Evolutionary conservation across 106 monocot species (phyloP).

Genomic region (Gastrodia elata): DNA sequence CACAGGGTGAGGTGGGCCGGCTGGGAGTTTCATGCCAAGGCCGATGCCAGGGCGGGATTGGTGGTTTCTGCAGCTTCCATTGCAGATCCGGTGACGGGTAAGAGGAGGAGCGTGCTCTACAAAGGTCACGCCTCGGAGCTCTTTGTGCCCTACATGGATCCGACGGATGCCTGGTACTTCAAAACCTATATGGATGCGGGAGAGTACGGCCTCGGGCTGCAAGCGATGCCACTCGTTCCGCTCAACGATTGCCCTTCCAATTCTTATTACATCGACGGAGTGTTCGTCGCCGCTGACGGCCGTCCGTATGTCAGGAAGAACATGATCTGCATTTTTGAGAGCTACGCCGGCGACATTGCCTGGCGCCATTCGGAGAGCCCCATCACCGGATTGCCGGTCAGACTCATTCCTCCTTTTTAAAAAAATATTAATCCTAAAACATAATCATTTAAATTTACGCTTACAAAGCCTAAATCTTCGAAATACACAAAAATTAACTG

Average conservation of each 20-base stretch:
- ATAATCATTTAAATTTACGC: no score
- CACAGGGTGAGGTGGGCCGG: constrained; percentile 66
- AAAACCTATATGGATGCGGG: constrained; percentile 98
- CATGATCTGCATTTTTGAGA: constrained; percentile 83
- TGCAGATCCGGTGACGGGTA: constrained; percentile 47
- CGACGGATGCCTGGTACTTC: constrained; percentile 92
- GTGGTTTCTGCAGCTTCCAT: constrained; percentile 40
- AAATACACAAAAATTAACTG: no score
- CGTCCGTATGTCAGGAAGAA: constrained; percentile 55
- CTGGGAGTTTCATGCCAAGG: constrained; percentile 82
- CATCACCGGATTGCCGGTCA: constrained; percentile 70
- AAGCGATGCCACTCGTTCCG: constrained; percentile 80
- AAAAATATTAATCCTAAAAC: no score
- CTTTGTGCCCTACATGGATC: constrained; percentile 98
- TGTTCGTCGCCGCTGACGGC: constrained; percentile 66
- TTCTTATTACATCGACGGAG: constrained; percentile 71
- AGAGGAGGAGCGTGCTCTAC: constrained; percentile 55
- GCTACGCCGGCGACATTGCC: constrained; percentile 69
- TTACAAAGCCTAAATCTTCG: no score
- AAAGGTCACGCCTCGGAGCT: constrained; percentile 71
- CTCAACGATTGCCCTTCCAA: constrained; percentile 87
- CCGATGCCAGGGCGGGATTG: constrained; percentile 70
- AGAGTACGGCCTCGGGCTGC: constrained; percentile 90
- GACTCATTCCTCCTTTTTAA: no score
- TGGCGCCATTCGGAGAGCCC: constrained; percentile 91